Evolutionary conservation across 208 protist species (phyloP), one percentile per base, ranked within the genome.

Genomic region (Trypanosomatidae sp.): DNA sequence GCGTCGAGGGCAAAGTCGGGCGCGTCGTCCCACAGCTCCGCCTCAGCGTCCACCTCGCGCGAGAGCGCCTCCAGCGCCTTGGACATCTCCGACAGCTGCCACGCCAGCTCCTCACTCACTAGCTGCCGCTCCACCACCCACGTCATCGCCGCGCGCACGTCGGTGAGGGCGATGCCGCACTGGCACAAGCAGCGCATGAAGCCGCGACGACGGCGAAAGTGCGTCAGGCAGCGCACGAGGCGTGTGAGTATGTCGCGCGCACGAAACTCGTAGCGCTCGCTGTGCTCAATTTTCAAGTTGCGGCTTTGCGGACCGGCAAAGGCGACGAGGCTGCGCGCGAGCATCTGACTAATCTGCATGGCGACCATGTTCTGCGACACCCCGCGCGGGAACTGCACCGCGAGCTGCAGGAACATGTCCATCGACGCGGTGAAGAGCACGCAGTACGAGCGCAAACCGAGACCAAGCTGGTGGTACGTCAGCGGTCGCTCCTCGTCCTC

Each of bases 321-420:
- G 10, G 71, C 70, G 46, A 80, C 61, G 13, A 93, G 54, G 45
- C 77, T 88, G 42, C 77, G 73, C 1, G 77, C 77, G 1, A 93
- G 66, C 80, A 90, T 88, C 48, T 89, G 74, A 33, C 71, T 69
- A 54, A 90, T 83, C 63, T 93, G 85, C 48, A 78, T 66, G 15
- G 74, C 77, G 27, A 93, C 85, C 63, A 89, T 74, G 55, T 93
- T 89, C 53, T 88, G 85, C 33, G 75, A 78, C 0, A 93, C 78
- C 8, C 85, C 85, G 15, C 69, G 66, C 13, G 64, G 68, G 39
- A 88, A 93, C 53, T 77, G 70, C 6, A 64, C 49, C 16, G 76
- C 55, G 8, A 93, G 68, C 61, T 87, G 60, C 54, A 84, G 86
- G 52, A 93, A 93, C 60, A 93, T 71, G 43, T 83, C 74, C 54